Evolutionary conservation across 1,284 basidiomycete species (phyloP).

Genomic region (Neonothopanus nambi): DNA sequence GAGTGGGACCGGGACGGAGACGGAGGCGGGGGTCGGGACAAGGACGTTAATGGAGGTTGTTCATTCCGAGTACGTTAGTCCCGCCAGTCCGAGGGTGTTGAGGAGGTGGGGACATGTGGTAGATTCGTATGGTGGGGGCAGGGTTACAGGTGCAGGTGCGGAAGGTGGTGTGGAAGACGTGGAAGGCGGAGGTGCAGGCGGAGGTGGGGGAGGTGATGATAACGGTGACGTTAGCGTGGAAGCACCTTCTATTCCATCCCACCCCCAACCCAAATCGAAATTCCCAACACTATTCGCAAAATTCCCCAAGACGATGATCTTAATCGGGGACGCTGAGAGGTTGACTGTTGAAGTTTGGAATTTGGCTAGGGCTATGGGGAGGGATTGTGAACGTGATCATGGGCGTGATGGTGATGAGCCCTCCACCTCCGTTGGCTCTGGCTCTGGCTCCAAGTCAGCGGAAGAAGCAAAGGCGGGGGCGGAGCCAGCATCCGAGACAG

Average conservation of each 20-base stretch:
- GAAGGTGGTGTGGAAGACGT: too few relatives aligned
- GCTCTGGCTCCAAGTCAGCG: too few relatives aligned
- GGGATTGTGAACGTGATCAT: slow-evolving; percentile 21
- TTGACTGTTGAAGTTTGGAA: slow-evolving; percentile 35
- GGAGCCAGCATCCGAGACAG: too few relatives aligned
- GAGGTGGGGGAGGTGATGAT: too few relatives aligned
- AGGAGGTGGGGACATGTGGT: slow-evolving; percentile 35
- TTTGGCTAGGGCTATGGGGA: slow-evolving; percentile 33
- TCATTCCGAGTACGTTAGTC: slow-evolving; percentile 53
- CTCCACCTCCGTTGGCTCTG: too few relatives aligned
- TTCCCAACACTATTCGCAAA: slow-evolving; percentile 42
- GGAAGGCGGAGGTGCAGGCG: too few relatives aligned
- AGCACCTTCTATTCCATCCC: background rate
- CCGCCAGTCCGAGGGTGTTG: slow-evolving; percentile 43
- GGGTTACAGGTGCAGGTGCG: background rate
- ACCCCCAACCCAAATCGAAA: background rate
- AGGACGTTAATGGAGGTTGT: slow-evolving; percentile 43
- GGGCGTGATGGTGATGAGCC: too few relatives aligned
- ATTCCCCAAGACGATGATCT: slow-evolving; percentile 44
- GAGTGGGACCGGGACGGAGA: slow-evolving; percentile 7
- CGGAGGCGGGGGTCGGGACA: slow-evolving; percentile 27
- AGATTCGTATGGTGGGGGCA: slow-evolving; percentile 17
- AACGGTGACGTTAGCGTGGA: background rate
- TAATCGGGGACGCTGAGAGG: slow-evolving; percentile 40
- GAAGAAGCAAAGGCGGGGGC: too few relatives aligned